phyloP scores from a whole-genome alignment of 352 stramenopile species.

The Pilasporangium apinafurcum region DNA sequence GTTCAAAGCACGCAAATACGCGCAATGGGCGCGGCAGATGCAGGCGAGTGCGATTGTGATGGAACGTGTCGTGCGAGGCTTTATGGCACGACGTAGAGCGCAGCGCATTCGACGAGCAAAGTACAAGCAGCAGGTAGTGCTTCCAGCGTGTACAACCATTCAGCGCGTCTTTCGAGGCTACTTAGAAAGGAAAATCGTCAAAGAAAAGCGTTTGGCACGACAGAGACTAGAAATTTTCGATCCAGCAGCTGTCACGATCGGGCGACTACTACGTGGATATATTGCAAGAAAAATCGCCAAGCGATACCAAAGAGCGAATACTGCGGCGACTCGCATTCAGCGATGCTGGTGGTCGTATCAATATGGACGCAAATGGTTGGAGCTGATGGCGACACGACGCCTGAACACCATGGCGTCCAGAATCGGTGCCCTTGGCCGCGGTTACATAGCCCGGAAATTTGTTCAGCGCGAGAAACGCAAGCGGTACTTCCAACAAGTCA shows the following conservation, averaged over 20 bases:
- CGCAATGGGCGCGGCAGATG: constrained; percentile 33
- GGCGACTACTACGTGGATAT: constrained; percentile 44
- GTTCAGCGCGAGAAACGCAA: constrained; percentile 37
- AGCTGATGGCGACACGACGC: constrained; percentile 35
- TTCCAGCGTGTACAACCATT: constrained; percentile 33
- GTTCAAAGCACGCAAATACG: constrained; percentile 28
- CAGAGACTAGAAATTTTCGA: constrained; percentile 30
- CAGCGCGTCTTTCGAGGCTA: constrained; percentile 56
- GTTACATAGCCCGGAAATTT: constrained; percentile 55
- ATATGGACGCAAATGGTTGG: constrained; percentile 42
- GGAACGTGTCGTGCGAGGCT: constrained; percentile 47
- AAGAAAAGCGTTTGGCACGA: constrained; percentile 15
- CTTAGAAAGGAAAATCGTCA: constrained; percentile 20
- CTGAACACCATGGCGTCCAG: constrained; percentile 49
- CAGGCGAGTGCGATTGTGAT: constrained; percentile 32
- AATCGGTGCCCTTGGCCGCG: constrained; percentile 56
- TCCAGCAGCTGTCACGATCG: constrained; percentile 44
- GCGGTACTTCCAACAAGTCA: constrained; percentile 26
- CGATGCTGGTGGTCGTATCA: constrained; percentile 36
- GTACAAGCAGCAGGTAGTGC: constrained; percentile 31
- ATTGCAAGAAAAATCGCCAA: constrained; percentile 32
- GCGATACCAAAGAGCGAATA: constrained; percentile 16
- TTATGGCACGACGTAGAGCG: constrained; percentile 43
- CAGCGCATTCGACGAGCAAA: constrained; percentile 30
- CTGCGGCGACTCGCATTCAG: constrained; percentile 39